Conservation (phyloP, 2,329 filamentous ascomycete species). For the Neopestalotiopsis clavispora region DNA sequence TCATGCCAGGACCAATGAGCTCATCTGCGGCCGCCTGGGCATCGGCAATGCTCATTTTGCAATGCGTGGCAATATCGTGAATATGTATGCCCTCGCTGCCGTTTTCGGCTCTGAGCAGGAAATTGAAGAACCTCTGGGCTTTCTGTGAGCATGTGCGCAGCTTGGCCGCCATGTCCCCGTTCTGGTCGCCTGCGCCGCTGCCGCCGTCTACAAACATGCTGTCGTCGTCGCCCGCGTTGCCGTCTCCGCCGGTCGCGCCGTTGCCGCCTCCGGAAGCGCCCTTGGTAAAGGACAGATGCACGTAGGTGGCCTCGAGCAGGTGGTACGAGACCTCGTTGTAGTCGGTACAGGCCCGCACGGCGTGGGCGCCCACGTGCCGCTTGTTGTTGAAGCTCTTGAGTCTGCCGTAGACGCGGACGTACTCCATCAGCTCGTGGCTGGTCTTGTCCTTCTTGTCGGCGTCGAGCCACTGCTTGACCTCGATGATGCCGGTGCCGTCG, state of each 20-base stretch:
- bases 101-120: slow-evolving; percentile 69
- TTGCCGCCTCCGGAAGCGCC: slow-evolving; percentile 55
- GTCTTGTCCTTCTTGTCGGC: slow-evolving; percentile 59
- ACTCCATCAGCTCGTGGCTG: slow-evolving; percentile 72
- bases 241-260: slow-evolving; percentile 38
- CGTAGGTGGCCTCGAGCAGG: slow-evolving; percentile 84
- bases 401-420: slow-evolving; percentile 85
- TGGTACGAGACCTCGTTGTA: slow-evolving; percentile 95
- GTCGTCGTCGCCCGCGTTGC: slow-evolving; percentile 44
- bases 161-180: slow-evolving; percentile 34
- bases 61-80: slow-evolving; percentile 72
- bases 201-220: slow-evolving; percentile 62
- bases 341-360: slow-evolving; percentile 79
- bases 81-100: slow-evolving; percentile 85
- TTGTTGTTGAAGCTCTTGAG: slow-evolving; percentile 86
- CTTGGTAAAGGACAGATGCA: slow-evolving; percentile 82
- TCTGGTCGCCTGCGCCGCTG: slow-evolving; percentile 42
- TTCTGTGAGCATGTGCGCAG: slow-evolving; percentile 53
- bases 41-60: slow-evolving; percentile 70
- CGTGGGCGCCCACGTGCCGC: slow-evolving; percentile 78
- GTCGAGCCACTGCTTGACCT: slow-evolving; percentile 89
- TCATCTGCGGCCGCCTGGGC: slow-evolving; percentile 83
- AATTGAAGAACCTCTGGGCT: slow-evolving; percentile 74
- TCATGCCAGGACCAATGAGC: slow-evolving; percentile 71
- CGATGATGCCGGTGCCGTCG: slow-evolving; percentile 90